These are phyloP conservation scores for Xylariaceae sp. DNA, from an alignment of 2,329 filamentous ascomycete species.

Conservation along the genomic window DNA sequence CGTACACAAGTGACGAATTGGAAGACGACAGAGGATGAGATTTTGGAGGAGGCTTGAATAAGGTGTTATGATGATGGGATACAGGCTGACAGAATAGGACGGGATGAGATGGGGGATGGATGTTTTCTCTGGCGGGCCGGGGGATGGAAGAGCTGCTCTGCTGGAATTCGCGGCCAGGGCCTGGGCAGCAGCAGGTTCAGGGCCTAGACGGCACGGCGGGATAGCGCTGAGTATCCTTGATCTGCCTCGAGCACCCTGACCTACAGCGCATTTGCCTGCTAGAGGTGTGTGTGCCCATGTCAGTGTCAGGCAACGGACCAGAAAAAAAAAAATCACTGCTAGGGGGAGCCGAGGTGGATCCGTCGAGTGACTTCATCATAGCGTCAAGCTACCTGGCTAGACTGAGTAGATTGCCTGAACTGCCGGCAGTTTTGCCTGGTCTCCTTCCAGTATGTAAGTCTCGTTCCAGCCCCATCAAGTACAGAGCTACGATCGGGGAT, in stretches of 20 bases:
- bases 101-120: background rate
- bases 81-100: background rate
- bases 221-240: too few relatives aligned
- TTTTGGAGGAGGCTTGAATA: constrained; percentile 3
- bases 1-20: constrained; percentile 9
- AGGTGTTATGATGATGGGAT: background rate
- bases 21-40: constrained; percentile 8
- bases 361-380: constrained; percentile 6
- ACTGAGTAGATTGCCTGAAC: constrained; percentile 1
- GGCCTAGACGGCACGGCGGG: too few relatives aligned
- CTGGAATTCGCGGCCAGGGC: too few relatives aligned
- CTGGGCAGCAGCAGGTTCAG: too few relatives aligned
- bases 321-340: constrained; percentile 4
- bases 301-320: background rate
- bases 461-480: background rate
- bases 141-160: too few relatives aligned
- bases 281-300: background rate
- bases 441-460: background rate
- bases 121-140: too few relatives aligned
- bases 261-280: too few relatives aligned
- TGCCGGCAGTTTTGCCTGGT: background rate
- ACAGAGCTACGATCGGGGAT: constrained; percentile 9
- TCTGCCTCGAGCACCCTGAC: too few relatives aligned
- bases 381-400: constrained; percentile 12
- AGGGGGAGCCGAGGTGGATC: constrained; percentile 4